phyloP scores from a whole-genome alignment of 352 stramenopile species.

The Phytopythium cucurbitacearum region DNA sequence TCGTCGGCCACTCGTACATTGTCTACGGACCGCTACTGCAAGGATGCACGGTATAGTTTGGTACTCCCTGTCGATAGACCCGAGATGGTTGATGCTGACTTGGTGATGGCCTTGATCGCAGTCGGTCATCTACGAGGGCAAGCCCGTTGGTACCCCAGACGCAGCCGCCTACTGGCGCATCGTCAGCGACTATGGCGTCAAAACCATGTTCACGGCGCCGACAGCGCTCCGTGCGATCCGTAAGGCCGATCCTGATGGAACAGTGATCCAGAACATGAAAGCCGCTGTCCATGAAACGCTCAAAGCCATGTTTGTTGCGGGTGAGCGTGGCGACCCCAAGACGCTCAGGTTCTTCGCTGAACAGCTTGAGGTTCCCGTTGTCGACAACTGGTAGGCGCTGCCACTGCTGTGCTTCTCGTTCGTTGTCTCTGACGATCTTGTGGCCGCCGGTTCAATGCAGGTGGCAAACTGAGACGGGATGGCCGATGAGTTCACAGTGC shows the following conservation, averaged over 20 bases:
- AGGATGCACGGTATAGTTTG: constrained; percentile 57
- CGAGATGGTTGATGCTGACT: not conserved
- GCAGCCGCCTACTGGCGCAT: constrained; percentile 85
- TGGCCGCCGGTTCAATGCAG: constrained; percentile 7
- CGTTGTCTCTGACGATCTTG: not conserved
- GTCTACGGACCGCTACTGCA: constrained; percentile 87
- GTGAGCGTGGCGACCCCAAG: constrained; percentile 84
- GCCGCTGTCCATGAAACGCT: constrained; percentile 41
- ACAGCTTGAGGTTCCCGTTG: constrained; percentile 47
- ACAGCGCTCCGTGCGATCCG: constrained; percentile 88
- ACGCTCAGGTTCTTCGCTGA: constrained; percentile 81
- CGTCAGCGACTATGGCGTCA: constrained; percentile 81
- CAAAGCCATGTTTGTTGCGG: constrained; percentile 83
- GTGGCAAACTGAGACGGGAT: constrained; percentile 91
- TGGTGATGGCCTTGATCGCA: constrained; percentile 7
- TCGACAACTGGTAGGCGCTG: constrained; percentile 74
- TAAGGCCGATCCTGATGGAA: constrained; percentile 72
- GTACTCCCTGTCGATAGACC: not conserved
- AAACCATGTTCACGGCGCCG: constrained; percentile 89
- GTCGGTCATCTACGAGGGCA: constrained; percentile 89
- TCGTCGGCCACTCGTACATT: constrained; percentile 86
- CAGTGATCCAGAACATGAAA: constrained; percentile 43
- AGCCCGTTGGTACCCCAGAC: constrained; percentile 85
- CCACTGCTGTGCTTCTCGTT: not conserved
- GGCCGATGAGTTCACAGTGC: constrained; percentile 66